phyloP scores from a whole-genome alignment of 2,329 filamentous ascomycete species.

The Stromatinia cepivora region DNA sequence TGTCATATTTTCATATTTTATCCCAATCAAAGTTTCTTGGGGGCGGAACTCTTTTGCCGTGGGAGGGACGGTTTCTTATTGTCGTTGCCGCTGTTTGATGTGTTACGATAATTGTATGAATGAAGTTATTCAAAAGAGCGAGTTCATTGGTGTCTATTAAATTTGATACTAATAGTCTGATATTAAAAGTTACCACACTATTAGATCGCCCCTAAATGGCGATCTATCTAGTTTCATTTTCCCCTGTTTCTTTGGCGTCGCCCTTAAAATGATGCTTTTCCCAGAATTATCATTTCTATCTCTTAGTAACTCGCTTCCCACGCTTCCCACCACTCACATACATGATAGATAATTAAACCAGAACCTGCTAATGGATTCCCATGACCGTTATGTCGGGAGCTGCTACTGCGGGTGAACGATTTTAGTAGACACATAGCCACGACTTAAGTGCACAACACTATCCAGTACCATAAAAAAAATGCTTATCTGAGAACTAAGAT shows the following conservation, averaged over 20 bases:
- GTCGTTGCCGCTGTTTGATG: background rate
- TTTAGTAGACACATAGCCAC: slow-evolving; percentile 22
- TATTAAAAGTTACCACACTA: slow-evolving; percentile 1
- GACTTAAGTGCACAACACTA: slow-evolving; percentile 22
- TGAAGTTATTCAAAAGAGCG: background rate
- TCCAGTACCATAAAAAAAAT: slow-evolving; percentile 22
- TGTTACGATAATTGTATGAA: background rate
- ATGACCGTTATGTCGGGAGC: slow-evolving; percentile 25
- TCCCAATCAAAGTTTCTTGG: slow-evolving; percentile 1
- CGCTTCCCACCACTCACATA: slow-evolving; percentile 18
- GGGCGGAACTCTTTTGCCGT: background rate
- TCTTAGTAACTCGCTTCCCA: slow-evolving; percentile 12
- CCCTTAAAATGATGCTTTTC: slow-evolving; percentile 19
- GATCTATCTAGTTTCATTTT: slow-evolving; percentile 21
- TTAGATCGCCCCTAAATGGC: slow-evolving; percentile 25
- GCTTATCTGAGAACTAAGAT: slow-evolving; percentile 24
- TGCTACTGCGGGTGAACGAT: slow-evolving; percentile 25
- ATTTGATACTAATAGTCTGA: background rate
- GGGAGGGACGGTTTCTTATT: background rate
- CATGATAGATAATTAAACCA: slow-evolving; percentile 4
- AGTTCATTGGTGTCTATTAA: background rate
- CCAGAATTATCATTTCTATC: slow-evolving; percentile 14
- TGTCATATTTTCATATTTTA: slow-evolving; percentile 3
- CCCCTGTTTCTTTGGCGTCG: slow-evolving; percentile 22
- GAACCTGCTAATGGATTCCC: slow-evolving; percentile 23